Evolutionary conservation across 2,329 filamentous ascomycete species (phyloP).

Genomic region (Aspergillus melleus): DNA sequence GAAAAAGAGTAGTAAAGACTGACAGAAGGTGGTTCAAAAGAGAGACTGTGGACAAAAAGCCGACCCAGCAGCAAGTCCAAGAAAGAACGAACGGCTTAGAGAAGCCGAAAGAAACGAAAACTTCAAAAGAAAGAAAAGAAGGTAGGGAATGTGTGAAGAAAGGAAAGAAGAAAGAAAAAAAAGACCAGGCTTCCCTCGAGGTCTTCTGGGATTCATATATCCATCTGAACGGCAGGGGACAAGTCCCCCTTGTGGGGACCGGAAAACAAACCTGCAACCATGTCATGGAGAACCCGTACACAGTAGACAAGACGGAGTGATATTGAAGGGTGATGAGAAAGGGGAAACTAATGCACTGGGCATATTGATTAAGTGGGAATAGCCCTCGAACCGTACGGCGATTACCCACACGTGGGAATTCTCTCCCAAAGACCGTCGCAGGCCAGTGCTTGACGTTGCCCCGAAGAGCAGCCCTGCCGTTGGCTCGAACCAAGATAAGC

Average conservation of each 20-base stretch:
- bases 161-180: not conserved
- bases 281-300: not conserved
- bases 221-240: not conserved
- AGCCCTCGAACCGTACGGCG: not conserved
- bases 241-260: not conserved
- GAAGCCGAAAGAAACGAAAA: conserved; percentile 3
- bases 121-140: conserved; percentile 5
- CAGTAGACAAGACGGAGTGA: not conserved
- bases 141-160: conserved; percentile 2
- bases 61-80: conserved; percentile 17
- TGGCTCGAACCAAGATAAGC: conserved; percentile 13
- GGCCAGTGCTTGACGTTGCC: not conserved
- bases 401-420: not conserved
- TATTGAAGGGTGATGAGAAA: conserved; percentile 11
- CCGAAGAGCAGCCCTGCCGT: not conserved
- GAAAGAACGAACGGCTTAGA: conserved; percentile 12
- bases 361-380: conserved; percentile 15
- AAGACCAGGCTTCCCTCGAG: not conserved
- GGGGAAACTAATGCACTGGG: conserved; percentile 13
- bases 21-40: conserved; percentile 4
- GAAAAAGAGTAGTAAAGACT: not conserved
- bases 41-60: conserved; percentile 15
- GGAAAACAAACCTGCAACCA: not conserved
- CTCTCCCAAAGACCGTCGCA: not conserved
- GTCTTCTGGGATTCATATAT: conserved; percentile 14